Conservation (phyloP, 345 rosid species). For the Bruguiera gymnorhiza region DNA sequence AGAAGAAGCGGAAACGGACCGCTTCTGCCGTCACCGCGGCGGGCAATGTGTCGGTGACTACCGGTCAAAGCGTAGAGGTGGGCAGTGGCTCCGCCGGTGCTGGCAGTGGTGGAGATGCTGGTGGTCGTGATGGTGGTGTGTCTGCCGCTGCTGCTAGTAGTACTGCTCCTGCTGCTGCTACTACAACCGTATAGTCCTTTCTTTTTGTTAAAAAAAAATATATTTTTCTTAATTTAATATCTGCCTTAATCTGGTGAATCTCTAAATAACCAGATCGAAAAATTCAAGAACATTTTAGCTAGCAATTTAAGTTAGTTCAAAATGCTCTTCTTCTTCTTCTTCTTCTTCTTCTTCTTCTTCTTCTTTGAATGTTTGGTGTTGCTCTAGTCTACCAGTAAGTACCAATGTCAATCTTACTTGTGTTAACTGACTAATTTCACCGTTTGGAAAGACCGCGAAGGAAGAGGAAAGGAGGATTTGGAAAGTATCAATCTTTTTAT, state of each 20-base stretch:
- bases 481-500: not conserved
- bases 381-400: not conserved
- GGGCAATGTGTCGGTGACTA: not conserved
- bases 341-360: not conserved
- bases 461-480: not conserved
- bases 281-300: conserved; percentile 3
- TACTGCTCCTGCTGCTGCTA: conserved; percentile 4
- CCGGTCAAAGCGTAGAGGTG: not conserved
- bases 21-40: not conserved
- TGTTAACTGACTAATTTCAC: not conserved
- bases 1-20: conserved; percentile 33
- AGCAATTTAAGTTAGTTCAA: not conserved
- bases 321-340: not conserved
- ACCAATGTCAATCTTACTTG: not conserved
- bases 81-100: not conserved
- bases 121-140: conserved; percentile 9
- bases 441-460: not conserved
- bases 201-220: not conserved
- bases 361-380: not conserved
- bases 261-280: conserved; percentile 4
- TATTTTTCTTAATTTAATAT: not conserved
- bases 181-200: conserved; percentile 27
- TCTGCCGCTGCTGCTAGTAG: conserved; percentile 3
- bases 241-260: conserved; percentile 14
- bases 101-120: conserved; percentile 12